Evolutionary conservation across 768 basidiomycete species (phyloP), one percentile per base, ranked within the genome.

Genomic region (Leccinum fibrillosum): DNA sequence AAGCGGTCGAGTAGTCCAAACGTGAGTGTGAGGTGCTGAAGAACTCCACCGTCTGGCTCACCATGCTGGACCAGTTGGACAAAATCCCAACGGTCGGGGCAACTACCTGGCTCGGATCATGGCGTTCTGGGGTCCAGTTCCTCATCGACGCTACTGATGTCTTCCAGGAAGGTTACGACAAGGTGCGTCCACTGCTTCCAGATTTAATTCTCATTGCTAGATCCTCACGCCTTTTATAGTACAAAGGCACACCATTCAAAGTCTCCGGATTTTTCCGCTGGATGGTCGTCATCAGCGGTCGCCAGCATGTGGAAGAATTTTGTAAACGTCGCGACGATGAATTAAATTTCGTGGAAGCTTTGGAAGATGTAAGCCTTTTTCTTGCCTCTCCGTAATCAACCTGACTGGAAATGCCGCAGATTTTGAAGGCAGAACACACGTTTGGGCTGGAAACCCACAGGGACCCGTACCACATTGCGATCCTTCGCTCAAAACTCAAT

Each of bases 301-400:
- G 57, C 1, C 56, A 67, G n/a, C 54, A 70, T 7, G 63, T 78
- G 21, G 75, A 80, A 8, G 80, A 81, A 32, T 39, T 82, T 17
- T 65, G 71, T 8, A 77, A 69, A 53, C 74, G 75, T 17, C 68
- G 75, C 0, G 77, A 80, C n/a, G 74, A 75, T 34, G 64, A 66
- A 15, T 59, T 82, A 11, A 78, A 76, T 15, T 65, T 77, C 25
- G 12, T 47, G 0, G 73, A 69, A 44, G 72, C 74, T 1, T 45
- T 32, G 2, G 13, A 34, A 5, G 61, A 62, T 17, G 61, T 51
- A 19, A 39, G 2, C 11, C 8, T 21, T 11, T 15, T 2, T 23
- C 37, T 49, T 17, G 32, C 32, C 32, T 21, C 3, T 21, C 11
- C 5, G 8, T 6, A 15, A n/a, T 34, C 13, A 26, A 25, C 2